These are phyloP conservation scores for Aegilops longissima DNA, from an alignment of 176 grass and related monocot genomes.

Conservation along the genomic window DNA sequence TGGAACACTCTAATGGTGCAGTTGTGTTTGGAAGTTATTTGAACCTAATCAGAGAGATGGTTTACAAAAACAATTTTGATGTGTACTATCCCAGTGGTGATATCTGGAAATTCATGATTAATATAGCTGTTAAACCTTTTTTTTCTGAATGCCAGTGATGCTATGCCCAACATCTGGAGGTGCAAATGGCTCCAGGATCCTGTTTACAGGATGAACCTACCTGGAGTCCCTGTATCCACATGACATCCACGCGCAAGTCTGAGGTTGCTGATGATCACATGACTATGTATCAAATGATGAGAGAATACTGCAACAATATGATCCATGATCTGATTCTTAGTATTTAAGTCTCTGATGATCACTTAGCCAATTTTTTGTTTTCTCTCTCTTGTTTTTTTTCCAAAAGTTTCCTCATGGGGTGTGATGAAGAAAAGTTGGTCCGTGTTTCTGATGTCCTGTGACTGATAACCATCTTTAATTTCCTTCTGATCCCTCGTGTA, in stretches of 20 bases:
- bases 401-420: not conserved
- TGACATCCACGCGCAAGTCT: conserved; percentile 28
- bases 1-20: not conserved
- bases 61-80: no score
- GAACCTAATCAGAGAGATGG: no score
- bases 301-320: conserved; percentile 71
- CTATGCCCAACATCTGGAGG: conserved; percentile 9
- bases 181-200: conserved; percentile 41
- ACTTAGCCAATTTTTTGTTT: not conserved
- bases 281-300: conserved; percentile 36
- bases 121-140: no score
- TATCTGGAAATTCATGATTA: no score
- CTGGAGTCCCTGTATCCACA: conserved; percentile 37
- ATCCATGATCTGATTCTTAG: conserved; percentile 51
- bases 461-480: conserved; percentile 33
- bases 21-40: no score
- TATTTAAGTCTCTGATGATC: conserved; percentile 71
- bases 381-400: no score
- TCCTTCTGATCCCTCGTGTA: conserved; percentile 31
- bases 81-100: no score
- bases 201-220: conserved; percentile 65
- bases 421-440: conserved; percentile 62
- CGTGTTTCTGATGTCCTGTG: conserved; percentile 63
- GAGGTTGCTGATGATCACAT: not conserved
- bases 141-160: conserved; percentile 13